Percentiles rank a stretch among this genome's conserved stretches.
Evolutionary conservation across 2,329 filamentous ascomycete species (phyloP).

Genomic region (Rhynchosporium secalis): DNA sequence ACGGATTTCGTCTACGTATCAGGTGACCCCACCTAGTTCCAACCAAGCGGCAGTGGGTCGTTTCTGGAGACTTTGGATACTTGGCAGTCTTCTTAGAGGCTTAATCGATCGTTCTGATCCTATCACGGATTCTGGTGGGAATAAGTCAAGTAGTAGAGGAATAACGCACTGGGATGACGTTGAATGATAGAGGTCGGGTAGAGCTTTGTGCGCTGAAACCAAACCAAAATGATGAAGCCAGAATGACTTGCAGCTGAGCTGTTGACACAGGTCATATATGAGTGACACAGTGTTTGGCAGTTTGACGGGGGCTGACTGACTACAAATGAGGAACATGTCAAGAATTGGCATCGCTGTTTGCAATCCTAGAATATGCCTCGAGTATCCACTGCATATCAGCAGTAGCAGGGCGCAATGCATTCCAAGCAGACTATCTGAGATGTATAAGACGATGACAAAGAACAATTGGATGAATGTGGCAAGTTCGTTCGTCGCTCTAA

Average conservation of each 20-base stretch:
- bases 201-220: neutral
- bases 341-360: neutral
- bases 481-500: neutral
- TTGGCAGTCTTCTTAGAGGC: neutral
- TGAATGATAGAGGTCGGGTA: neutral
- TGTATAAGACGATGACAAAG: neutral
- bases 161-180: constrained; percentile 3
- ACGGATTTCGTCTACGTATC: neutral
- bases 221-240: neutral
- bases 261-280: constrained; percentile 7
- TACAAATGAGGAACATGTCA: neutral
- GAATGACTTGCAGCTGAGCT: neutral
- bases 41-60: neutral
- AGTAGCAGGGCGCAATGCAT: neutral
- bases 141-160: neutral
- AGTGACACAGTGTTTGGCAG: neutral
- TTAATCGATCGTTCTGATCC: neutral
- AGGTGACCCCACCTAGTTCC: constrained; percentile 4
- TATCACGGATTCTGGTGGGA: neutral
- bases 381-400: neutral
- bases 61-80: neutral
- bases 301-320: constrained; percentile 7
- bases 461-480: neutral
- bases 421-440: neutral
- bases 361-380: constrained; percentile 1